Evolutionary conservation across 768 basidiomycete genomes (phyloP), one percentile per base, ranked within the genome.

Genomic region (Suillus placidus): DNA sequence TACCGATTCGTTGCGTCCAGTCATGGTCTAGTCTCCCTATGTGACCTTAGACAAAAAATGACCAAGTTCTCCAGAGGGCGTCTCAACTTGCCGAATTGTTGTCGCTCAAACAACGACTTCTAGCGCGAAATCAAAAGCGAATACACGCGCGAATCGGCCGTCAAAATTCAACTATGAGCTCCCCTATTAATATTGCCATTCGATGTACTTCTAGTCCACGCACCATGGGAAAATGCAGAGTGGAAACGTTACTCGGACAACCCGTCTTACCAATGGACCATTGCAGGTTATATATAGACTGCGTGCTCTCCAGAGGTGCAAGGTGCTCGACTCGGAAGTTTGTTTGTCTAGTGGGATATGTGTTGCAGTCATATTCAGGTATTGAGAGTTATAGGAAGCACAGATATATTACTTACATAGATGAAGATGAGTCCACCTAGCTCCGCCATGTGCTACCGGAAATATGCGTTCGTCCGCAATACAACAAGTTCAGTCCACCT

Each of bases 401-500:
- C 20, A 18, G 32, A 54, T 34, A 34, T 16, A 54, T 32, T 34
- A 34, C 30, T 54, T 54, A 56, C 20, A 56, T 26, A 51, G 26
- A 26, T 7, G 14, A 2, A 16, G 47, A 30, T 18, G 16, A 18
- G 30, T 32, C 51, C 9, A 18, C 4, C 16, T n/a, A n/a, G n/a
- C n/a, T n/a, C n/a, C 26, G 2, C 26, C 26, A 32, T 18, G 16
- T 32, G 4, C 54, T 20, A 35, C 34, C 6, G 54, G 20, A 35
- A 35, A 6, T 35, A n/a, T 34, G 20, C 20, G 12, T 35, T 55
- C 6, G 6, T n/a, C 34, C 12, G 32, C 10, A 6, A 55, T 32
- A 12, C 20, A 34, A 18, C 54, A 88, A 90, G 72, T 85, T 86
- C 6, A 78, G 73, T 61, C 84, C 87, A 60, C 81, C 78, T 66